A percentile compares a stretch with the other conserved stretches of the same genome.
Evolutionary conservation across 208 protist species (phyloP).

Genomic region (Crithidia mellificae): DNA sequence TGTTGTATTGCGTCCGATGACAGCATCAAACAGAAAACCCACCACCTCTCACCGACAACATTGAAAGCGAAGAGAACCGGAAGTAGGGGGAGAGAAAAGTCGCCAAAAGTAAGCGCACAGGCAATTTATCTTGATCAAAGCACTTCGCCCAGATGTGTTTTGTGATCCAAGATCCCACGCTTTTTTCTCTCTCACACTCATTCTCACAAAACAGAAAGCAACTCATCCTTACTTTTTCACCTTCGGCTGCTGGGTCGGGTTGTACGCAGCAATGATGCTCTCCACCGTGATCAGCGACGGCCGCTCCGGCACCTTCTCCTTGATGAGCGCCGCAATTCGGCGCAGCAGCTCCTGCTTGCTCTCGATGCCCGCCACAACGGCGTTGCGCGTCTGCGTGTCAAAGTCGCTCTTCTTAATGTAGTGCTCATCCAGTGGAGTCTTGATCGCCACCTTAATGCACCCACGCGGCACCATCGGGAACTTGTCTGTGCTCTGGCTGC

Average conservation of each 20-base stretch:
- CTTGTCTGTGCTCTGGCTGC: conserved; percentile 57
- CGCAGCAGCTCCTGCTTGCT: conserved; percentile 79
- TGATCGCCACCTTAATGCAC: conserved; percentile 77
- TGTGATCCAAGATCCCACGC: no score
- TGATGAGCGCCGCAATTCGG: conserved; percentile 69
- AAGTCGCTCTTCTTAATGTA: conserved; percentile 90
- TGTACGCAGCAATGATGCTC: conserved; percentile 40
- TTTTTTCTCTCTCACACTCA: no score
- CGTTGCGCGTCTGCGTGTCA: conserved; percentile 69
- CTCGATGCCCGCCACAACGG: conserved; percentile 56
- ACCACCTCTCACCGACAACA: no score
- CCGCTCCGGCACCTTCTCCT: conserved; percentile 44
- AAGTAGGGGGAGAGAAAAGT: no score
- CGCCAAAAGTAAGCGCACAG: no score
- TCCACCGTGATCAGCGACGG: conserved; percentile 44
- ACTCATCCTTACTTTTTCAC: conserved; percentile 21
- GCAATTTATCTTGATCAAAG: no score
- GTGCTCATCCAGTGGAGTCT: conserved; percentile 66
- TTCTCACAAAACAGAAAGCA: no score
- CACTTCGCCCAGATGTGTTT: no score
- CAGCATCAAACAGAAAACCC: no score
- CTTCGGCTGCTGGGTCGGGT: conserved; percentile 41
- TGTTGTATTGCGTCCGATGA: no score
- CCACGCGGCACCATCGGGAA: conserved; percentile 74
- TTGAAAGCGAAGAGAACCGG: no score